These are phyloP conservation scores for Marasmius fiardii DNA, from an alignment of 1,284 basidiomycete species.

Conservation along the genomic window DNA sequence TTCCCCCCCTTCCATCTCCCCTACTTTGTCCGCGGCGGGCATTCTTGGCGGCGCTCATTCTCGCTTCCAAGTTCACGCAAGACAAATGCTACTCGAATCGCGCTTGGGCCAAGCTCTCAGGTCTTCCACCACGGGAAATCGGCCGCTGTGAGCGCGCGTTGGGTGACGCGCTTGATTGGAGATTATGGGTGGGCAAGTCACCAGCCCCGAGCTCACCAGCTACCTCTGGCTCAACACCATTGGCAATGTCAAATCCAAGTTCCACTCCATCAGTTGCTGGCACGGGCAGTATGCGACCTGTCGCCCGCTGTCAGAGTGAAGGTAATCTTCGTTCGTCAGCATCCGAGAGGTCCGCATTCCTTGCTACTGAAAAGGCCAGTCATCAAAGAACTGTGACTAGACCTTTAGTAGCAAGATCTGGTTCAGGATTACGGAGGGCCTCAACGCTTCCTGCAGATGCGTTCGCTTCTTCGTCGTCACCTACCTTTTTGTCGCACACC, in stretches of 20 bases:
- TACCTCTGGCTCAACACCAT: slow-evolving; percentile 17
- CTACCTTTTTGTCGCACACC: not conserved
- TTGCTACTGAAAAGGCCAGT: not conserved
- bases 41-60: slow-evolving; percentile 84
- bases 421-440: slow-evolving; percentile 22
- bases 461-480: slow-evolving; percentile 16
- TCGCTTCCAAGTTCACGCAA: slow-evolving; percentile 90
- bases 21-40: slow-evolving; percentile 84
- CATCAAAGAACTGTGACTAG: not conserved
- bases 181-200: slow-evolving; percentile 78
- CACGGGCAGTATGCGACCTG: slow-evolving; percentile 21
- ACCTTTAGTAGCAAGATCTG: not conserved
- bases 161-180: slow-evolving; percentile 77
- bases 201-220: slow-evolving; percentile 11
- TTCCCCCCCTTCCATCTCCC: slow-evolving; percentile 65
- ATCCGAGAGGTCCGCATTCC: slow-evolving; percentile 3
- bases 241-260: slow-evolving; percentile 9
- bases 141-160: slow-evolving; percentile 78
- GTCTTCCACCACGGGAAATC: slow-evolving; percentile 74
- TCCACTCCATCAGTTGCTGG: not conserved
- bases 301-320: slow-evolving; percentile 43
- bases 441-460: slow-evolving; percentile 31
- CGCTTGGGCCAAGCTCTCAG: slow-evolving; percentile 87
- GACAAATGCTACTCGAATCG: slow-evolving; percentile 91
- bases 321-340: slow-evolving; percentile 22